phyloP scores from a whole-genome alignment of 164 flowering plant species.

The Taxillus chinensis region DNA sequence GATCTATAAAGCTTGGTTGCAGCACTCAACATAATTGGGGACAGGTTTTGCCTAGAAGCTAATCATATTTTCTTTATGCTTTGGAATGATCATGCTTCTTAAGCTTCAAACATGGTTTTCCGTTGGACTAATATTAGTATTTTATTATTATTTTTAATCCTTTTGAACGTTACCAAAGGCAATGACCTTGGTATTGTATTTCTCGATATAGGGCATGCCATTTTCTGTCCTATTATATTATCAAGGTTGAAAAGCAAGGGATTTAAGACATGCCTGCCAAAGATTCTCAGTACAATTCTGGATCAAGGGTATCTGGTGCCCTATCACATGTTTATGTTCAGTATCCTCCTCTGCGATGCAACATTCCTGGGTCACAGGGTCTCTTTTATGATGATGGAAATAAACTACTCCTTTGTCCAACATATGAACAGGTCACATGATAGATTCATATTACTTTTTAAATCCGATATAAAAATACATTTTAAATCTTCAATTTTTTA shows the following conservation, averaged over 20 bases:
- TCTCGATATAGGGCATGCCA: not conserved
- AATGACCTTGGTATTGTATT: not conserved
- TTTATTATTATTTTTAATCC: not conserved
- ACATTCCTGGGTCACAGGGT: slow-evolving; percentile 46
- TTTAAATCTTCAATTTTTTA: not conserved
- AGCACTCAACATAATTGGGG: not conserved
- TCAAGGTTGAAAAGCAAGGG: slow-evolving; percentile 7
- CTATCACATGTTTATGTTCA: slow-evolving; percentile 84
- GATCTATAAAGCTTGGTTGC: not conserved
- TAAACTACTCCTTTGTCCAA: slow-evolving; percentile 50
- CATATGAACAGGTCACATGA: slow-evolving; percentile 59
- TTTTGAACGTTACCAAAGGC: not conserved
- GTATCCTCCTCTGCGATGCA: slow-evolving; percentile 66
- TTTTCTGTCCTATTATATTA: not conserved
- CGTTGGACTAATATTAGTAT: not conserved
- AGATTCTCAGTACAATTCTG: slow-evolving; percentile 44
- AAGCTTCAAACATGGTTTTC: not conserved
- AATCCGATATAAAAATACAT: too few species aligned
- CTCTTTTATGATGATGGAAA: slow-evolving; percentile 84
- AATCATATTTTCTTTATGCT: not conserved
- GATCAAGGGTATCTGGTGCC: slow-evolving; percentile 57
- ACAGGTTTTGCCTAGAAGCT: not conserved
- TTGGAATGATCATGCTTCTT: not conserved
- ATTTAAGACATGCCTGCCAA: slow-evolving; percentile 38
- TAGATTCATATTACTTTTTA: not conserved